These are phyloP conservation scores for Pelargonium citronellum DNA, from an alignment of 441 rosid species.

Conservation along the genomic window DNA sequence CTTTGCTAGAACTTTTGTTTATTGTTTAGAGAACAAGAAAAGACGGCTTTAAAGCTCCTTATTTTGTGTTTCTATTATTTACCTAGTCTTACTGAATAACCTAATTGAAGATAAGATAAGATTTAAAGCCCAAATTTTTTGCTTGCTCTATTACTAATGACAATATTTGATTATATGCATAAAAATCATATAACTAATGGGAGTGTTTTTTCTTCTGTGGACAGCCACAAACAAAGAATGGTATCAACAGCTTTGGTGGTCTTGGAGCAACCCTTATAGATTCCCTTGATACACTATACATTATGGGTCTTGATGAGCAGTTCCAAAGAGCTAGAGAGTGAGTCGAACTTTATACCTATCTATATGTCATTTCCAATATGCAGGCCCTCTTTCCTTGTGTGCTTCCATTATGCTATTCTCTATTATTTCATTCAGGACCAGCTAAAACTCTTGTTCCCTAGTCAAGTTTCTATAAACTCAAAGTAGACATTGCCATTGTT, in stretches of 20 bases:
- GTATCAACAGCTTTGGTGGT: slow-evolving; percentile 89
- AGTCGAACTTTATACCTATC: slow-evolving; percentile 29
- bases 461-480: not conserved
- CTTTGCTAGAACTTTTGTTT: not conserved
- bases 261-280: slow-evolving; percentile 92
- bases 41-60: not conserved
- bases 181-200: not conserved
- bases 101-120: not conserved
- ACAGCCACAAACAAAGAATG: slow-evolving; percentile 87
- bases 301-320: slow-evolving; percentile 88
- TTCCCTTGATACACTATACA: slow-evolving; percentile 80
- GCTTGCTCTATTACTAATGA: not conserved
- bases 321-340: slow-evolving; percentile 91
- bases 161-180: slow-evolving; percentile 1
- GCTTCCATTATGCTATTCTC: not conserved
- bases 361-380: not conserved
- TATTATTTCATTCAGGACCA: not conserved
- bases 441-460: not conserved
- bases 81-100: not conserved
- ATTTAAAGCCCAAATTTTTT: not conserved
- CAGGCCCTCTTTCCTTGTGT: not conserved
- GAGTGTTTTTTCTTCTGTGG: slow-evolving; percentile 15
- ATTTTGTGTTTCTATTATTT: not conserved
- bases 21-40: not conserved
- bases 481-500: not conserved